Evolutionary conservation across 192 early-diverging fungal species (phyloP).

Genomic region (Podila minutissima): DNA sequence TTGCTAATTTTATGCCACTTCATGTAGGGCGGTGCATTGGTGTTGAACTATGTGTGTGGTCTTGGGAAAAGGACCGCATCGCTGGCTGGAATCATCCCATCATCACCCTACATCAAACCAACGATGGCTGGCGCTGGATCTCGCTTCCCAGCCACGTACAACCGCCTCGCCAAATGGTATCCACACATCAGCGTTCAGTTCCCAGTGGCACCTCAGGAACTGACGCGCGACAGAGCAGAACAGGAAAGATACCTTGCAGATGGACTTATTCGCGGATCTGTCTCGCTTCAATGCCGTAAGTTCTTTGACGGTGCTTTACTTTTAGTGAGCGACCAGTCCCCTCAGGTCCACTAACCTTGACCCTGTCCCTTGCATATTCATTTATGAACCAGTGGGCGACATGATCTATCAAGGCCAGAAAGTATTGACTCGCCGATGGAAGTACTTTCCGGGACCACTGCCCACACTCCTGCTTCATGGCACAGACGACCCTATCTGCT

Average conservation of each 20-base stretch:
- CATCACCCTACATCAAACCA: slow-evolving; percentile 36
- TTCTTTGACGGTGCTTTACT: not conserved
- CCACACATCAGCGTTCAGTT: slow-evolving; percentile 17
- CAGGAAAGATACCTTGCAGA: slow-evolving; percentile 18
- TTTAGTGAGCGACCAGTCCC: not conserved
- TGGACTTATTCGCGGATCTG: slow-evolving; percentile 22
- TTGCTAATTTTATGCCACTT: no score
- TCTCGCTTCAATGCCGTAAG: slow-evolving; percentile 41
- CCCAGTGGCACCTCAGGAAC: slow-evolving; percentile 11
- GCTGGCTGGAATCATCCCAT: slow-evolving; percentile 29
- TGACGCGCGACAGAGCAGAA: slow-evolving; percentile 25
- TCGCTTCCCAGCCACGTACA: slow-evolving; percentile 30
- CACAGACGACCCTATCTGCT: slow-evolving; percentile 35
- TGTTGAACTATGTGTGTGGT: slow-evolving; percentile 40
- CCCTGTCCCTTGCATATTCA: not conserved
- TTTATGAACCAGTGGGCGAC: slow-evolving; percentile 24
- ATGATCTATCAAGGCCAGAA: slow-evolving; percentile 51
- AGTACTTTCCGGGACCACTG: slow-evolving; percentile 24
- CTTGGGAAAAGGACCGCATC: slow-evolving; percentile 25
- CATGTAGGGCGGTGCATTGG: slow-evolving; percentile 18
- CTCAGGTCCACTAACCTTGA: not conserved
- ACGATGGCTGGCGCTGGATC: slow-evolving; percentile 14
- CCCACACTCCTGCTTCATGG: slow-evolving; percentile 37
- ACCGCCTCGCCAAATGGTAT: slow-evolving; percentile 44
- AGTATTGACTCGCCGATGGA: slow-evolving; percentile 35